Percentiles rank a stretch among this genome's conserved stretches.
These are phyloP conservation scores for Globisporangium solare DNA, from an alignment of 352 stramenopile genomes.

Conservation along the genomic window DNA sequence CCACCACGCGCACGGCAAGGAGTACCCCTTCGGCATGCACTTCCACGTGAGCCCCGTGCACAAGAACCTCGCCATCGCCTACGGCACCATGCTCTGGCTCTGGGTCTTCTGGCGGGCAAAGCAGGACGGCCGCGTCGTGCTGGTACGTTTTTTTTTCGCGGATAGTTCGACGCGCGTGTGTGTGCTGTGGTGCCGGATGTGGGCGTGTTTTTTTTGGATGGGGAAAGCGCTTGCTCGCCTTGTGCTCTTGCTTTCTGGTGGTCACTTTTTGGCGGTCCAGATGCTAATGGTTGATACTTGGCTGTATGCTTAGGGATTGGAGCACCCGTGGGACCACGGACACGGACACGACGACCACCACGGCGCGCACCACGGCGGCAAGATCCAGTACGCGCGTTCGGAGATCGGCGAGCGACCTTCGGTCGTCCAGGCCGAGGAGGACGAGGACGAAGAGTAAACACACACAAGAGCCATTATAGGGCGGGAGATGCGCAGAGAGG, in stretches of 20 bases:
- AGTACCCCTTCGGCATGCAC: conserved; percentile 84
- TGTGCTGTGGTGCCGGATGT: not conserved
- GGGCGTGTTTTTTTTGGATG: not conserved
- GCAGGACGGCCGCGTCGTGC: conserved; percentile 72
- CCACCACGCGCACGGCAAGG: conserved; percentile 43
- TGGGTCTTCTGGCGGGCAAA: conserved; percentile 90
- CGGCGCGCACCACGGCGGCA: conserved; percentile 36
- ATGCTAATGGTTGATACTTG: conserved; percentile 1
- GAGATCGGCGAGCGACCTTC: conserved; percentile 61
- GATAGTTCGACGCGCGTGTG: not conserved
- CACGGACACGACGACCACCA: conserved; percentile 43
- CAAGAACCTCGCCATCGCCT: conserved; percentile 84
- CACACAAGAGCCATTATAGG: conserved; percentile 1
- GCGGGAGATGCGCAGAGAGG: not conserved
- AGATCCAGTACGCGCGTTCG: conserved; percentile 57
- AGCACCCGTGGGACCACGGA: conserved; percentile 84
- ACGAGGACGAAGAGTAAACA: conserved; percentile 33
- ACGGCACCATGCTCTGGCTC: conserved; percentile 88
- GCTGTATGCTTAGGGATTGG: conserved; percentile 47
- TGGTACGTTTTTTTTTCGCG: conserved; percentile 51
- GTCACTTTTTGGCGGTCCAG: conserved; percentile 7
- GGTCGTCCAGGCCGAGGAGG: conserved; percentile 44
- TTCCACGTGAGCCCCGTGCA: conserved; percentile 86
- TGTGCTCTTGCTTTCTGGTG: conserved; percentile 8
- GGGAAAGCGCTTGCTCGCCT: no score